Percentiles rank a stretch among this genome's conserved stretches.
phyloP scores from a whole-genome alignment of 805 yeast genomes.

The Candida jianshihensis region DNA sequence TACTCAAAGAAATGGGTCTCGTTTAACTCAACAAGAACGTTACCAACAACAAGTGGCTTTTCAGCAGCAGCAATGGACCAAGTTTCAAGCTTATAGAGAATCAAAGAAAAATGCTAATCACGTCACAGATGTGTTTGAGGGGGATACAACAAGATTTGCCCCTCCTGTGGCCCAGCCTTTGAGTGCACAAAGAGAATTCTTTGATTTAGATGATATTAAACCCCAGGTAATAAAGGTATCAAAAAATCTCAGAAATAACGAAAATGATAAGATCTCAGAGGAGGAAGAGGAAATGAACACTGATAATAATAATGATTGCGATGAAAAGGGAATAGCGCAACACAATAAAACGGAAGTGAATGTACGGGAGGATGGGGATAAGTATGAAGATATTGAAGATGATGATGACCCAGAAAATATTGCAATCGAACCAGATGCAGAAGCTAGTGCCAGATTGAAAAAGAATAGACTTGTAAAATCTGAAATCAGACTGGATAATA shows the following conservation, averaged over 20 bases:
- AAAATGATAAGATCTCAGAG: slow-evolving; percentile 8
- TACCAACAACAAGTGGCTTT: slow-evolving; percentile 21
- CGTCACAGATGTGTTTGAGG: slow-evolving; percentile 44
- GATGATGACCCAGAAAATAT: slow-evolving; percentile 26
- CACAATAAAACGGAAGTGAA: too few species aligned
- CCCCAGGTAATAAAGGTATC: slow-evolving; percentile 7
- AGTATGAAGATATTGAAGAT: slow-evolving; percentile 3
- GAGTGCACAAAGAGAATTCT: slow-evolving; percentile 38
- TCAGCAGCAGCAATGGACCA: slow-evolving; percentile 23
- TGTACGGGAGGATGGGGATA: background rate
- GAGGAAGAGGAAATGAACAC: slow-evolving; percentile 5
- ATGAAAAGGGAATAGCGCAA: slow-evolving; percentile 6
- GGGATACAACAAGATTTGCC: slow-evolving; percentile 38
- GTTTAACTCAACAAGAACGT: slow-evolving; percentile 17
- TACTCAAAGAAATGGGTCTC: slow-evolving; percentile 9
- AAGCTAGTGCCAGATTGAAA: slow-evolving; percentile 12
- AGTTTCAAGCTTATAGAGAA: slow-evolving; percentile 19
- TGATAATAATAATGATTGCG: slow-evolving; percentile 13
- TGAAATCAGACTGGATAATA: slow-evolving; percentile 14
- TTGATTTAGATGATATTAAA: slow-evolving; percentile 21
- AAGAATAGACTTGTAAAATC: slow-evolving; percentile 9
- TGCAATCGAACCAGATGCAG: slow-evolving; percentile 31
- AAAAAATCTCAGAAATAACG: background rate
- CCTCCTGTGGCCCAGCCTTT: slow-evolving; percentile 46
- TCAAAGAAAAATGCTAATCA: slow-evolving; percentile 19